phyloP scores from a whole-genome alignment of 306 rosid species.

The Lathyrus oleraceus region DNA sequence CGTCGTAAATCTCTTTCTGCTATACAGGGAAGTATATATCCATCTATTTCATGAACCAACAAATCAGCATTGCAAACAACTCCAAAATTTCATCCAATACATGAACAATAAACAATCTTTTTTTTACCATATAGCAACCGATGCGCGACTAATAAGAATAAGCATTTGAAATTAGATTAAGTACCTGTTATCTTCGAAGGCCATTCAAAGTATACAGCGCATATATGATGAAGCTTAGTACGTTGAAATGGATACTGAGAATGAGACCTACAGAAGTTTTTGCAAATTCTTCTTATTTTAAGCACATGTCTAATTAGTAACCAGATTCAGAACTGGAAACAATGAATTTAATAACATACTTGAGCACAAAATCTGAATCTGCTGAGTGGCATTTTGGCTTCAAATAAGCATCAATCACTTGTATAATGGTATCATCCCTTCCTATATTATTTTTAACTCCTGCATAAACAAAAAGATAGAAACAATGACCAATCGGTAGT shows the following conservation, averaged over 20 bases:
- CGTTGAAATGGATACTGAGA: constrained; percentile 67
- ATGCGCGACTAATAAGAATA: neutral
- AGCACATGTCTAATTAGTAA: neutral
- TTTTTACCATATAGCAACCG: no score
- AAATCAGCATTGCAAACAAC: constrained; percentile 28
- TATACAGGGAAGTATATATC: constrained; percentile 74
- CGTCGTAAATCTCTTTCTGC: constrained; percentile 75
- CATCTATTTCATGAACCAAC: constrained; percentile 53
- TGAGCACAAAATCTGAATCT: constrained; percentile 62
- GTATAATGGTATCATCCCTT: constrained; percentile 40
- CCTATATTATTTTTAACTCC: constrained; percentile 42
- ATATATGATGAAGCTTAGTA: constrained; percentile 56
- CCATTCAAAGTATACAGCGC: constrained; percentile 66
- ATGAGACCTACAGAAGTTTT: constrained; percentile 49
- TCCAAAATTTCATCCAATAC: neutral
- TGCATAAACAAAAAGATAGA: constrained; percentile 39
- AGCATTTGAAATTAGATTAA: constrained; percentile 29
- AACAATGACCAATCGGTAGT: neutral
- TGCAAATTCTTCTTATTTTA: constrained; percentile 12
- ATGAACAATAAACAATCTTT: no score
- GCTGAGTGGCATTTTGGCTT: constrained; percentile 75
- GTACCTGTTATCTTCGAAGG: constrained; percentile 77
- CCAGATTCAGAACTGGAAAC: constrained; percentile 21
- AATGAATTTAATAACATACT: constrained; percentile 43
- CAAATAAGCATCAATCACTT: constrained; percentile 71